Evolutionary conservation across 192 early-diverging fungal species (phyloP), one percentile per base, ranked within the genome.

Genomic region (Gigaspora rosea): DNA sequence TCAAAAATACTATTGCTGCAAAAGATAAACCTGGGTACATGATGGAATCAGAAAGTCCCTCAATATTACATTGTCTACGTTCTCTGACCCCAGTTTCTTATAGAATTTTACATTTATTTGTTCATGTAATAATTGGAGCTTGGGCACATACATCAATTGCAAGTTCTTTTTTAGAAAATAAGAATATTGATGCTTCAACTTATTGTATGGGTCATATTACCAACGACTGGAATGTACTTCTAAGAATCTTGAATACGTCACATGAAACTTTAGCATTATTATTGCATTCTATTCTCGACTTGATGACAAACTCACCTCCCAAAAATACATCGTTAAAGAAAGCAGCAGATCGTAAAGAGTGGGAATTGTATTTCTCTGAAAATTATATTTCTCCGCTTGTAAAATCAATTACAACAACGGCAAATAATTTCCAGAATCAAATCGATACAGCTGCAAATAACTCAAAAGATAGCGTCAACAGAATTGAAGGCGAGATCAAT

Each of bases 21-120:
- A 64, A 64, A 36, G 59, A 75, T 36, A 46, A 65, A 36, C 2
- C 57, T 46, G 74, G 74, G 9, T 75, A 75, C 66, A 75, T 75
- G 11, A 16, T 32, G 13, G 74, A 75, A 62, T 7, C 46, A 15
- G 27, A 16, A 47, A 61, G 20, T 27, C 12, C 20, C 2, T 27
- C 68, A n/a, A 54, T n/a, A 4, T 8, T 3, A 6, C 35, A 63
- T 20, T 22, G 16, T 16, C 61, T 75, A 12, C 58, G 74, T 3
- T 47, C 59, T 35, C 22, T 75, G 32, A 10, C 54, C 12, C 61
- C 54, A 8, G 36, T 20, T 48, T 48, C 74, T 16, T 75, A 65
- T 18, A 59, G 74, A 4, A 64, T 75, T 16, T 64, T 75, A 10
- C 74, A 75, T 62, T 46, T 75, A n/a, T 75, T 75, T 16, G 74